Evolutionary conservation across 768 basidiomycete species (phyloP), one percentile per base, ranked within the genome.

Genomic region (Rickenella mellea): DNA sequence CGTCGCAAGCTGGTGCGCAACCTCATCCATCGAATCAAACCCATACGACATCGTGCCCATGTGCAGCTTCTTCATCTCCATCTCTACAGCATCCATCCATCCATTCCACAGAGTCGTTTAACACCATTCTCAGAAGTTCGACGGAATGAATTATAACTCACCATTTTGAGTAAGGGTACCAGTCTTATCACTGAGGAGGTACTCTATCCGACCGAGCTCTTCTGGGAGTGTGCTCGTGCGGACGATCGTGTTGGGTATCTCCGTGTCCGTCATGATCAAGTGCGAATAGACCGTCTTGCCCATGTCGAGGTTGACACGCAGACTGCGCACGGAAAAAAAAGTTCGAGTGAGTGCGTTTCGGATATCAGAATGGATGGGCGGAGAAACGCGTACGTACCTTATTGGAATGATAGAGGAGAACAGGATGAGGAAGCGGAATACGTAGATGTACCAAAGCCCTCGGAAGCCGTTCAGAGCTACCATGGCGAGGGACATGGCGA

Each of bases 381-480:
- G 11, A 7, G 31, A n/a, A 36, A 15, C 31, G 11, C 11, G 2
- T 14, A 59, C 81, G 42, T 39, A 89, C 94, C 91, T 94, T 65
- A 99, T 99, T 20, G 96, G 94, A 55, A 99, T 98, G 60, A 99
- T 99, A 22, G 91, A 94, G 38, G 94, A 97, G 65, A 98, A 99
- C 17, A 99, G 71, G 55, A 99, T 98, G 41, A 99, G 70, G 62
- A 99, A 99, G 15, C 96, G 78, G 64, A 97, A 85, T 24, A 97
- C 83, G 55, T 97, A 97, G 50, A 97, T 82, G 57, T 91, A 94
- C 89, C 94, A 97, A 36, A 76, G 71, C 4, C 96, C 94, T 17
- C 94, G 70, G 68, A 98, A 99, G 11, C 94, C 93, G 53, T 98
- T 98, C 46, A 97, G 62, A 0, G 93, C 96, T 8, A 98, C 96